Percentiles rank a stretch among this genome's conserved stretches.
Conservation (phyloP, 257 asterid species). For the Solanum ahanhuiri region DNA sequence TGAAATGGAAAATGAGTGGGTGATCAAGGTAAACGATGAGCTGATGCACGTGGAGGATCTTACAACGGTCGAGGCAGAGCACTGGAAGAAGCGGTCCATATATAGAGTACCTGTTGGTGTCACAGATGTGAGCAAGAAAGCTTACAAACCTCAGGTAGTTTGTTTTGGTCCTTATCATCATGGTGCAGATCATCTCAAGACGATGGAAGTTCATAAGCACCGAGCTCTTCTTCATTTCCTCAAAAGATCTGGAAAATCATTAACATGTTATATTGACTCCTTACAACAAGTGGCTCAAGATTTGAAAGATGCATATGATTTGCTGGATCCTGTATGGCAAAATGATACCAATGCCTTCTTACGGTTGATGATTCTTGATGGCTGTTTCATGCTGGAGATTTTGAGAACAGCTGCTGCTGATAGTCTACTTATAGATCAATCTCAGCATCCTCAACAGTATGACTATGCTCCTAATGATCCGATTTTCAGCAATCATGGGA, state of each 20-base stretch:
- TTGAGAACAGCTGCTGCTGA: neutral
- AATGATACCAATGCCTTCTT: neutral
- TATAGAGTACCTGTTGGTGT: slow-evolving; percentile 24
- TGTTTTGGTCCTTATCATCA: slow-evolving; percentile 50
- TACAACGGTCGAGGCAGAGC: slow-evolving; percentile 7
- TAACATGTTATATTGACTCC: slow-evolving; percentile 1
- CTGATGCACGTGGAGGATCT: neutral
- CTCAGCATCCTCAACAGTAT: neutral
- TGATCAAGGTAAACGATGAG: slow-evolving; percentile 14
- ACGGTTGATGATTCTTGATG: slow-evolving; percentile 10
- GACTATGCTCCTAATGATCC: slow-evolving; percentile 9
- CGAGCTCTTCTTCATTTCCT: slow-evolving; percentile 37
- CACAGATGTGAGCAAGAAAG: slow-evolving; percentile 9
- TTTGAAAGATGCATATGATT: slow-evolving; percentile 31
- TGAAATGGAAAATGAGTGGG: slow-evolving; percentile 15
- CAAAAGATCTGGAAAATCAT: slow-evolving; percentile 14
- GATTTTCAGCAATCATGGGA: slow-evolving; percentile 9
- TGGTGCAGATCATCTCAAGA: neutral
- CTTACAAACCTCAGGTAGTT: slow-evolving; percentile 31
- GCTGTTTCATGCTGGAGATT: slow-evolving; percentile 9
- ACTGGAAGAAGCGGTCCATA: slow-evolving; percentile 34
- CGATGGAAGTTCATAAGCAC: slow-evolving; percentile 45
- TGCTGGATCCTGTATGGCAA: neutral
- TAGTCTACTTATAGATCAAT: neutral
- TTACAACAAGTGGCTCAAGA: slow-evolving; percentile 11